These are phyloP conservation scores for Nadsonia commutata DNA, from an alignment of 1,139 yeast species.

Conservation along the genomic window DNA sequence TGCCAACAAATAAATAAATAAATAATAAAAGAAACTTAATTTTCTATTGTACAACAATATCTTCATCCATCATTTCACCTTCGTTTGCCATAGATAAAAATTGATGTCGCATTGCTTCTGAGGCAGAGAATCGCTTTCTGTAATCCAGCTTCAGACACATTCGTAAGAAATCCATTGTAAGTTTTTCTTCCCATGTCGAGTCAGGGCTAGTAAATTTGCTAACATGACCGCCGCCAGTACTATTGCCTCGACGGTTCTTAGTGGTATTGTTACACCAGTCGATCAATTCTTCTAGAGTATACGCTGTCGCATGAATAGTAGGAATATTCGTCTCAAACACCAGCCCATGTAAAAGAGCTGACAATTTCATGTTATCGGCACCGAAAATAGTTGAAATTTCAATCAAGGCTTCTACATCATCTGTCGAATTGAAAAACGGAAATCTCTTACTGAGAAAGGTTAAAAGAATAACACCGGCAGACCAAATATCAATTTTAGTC, in stretches of 20 bases:
- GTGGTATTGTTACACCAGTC: conserved; percentile 20
- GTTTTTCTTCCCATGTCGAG: conserved; percentile 16
- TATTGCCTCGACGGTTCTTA: conserved; percentile 3
- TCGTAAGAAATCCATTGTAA: conserved; percentile 38
- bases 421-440: conserved; percentile 80
- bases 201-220: not conserved
- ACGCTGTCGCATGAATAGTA: conserved; percentile 24
- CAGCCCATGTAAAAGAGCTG: conserved; percentile 79
- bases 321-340: conserved; percentile 60
- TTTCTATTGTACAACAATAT: not conserved
- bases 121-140: conserved; percentile 38
- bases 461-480: conserved; percentile 75
- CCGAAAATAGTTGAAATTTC: conserved; percentile 85
- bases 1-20: too few species aligned
- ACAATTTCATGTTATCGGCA: conserved; percentile 48
- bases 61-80: conserved; percentile 1
- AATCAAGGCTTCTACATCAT: conserved; percentile 80
- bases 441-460: conserved; percentile 60
- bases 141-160: conserved; percentile 46
- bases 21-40: too few species aligned
- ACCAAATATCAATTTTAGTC: conserved; percentile 78
- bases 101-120: conserved; percentile 37
- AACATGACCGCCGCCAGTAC: conserved; percentile 4
- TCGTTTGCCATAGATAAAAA: conserved; percentile 27
- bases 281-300: conserved; percentile 24